Percentiles rank a stretch among this genome's conserved stretches.
Conservation (phyloP, 169 alveolate genomes). For the Amoebophrya sp. region DNA sequence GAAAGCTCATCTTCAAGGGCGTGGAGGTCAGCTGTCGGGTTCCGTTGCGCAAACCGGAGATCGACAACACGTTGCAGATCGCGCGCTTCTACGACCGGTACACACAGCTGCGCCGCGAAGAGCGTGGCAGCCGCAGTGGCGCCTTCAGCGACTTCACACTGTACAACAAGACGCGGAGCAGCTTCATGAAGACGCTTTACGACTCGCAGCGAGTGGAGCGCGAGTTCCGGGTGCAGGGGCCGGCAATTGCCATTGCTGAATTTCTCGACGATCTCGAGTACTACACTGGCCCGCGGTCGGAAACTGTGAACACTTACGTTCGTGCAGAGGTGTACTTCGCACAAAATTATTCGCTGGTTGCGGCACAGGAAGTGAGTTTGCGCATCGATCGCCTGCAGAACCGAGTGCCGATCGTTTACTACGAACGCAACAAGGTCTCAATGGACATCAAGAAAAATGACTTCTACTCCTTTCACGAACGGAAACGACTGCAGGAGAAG, state of each 20-base stretch:
- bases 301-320: background rate
- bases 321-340: slow-evolving; percentile 14
- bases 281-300: background rate
- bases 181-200: background rate
- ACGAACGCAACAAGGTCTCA: background rate
- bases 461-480: background rate
- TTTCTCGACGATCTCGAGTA: background rate
- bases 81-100: background rate
- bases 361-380: background rate
- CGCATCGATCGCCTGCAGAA: background rate
- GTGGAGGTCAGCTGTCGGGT: slow-evolving; percentile 21
- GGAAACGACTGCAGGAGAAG: background rate
- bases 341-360: background rate
- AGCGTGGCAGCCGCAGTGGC: background rate
- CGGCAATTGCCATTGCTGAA: background rate
- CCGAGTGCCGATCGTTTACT: slow-evolving; percentile 1
- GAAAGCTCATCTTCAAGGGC: background rate
- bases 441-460: background rate
- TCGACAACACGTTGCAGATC: slow-evolving; percentile 6
- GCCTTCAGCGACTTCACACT: background rate
- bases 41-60: background rate
- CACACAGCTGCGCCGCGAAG: background rate
- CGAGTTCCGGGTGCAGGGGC: background rate
- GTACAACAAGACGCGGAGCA: background rate
- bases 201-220: background rate